phyloP scores from a whole-genome alignment of 2,329 filamentous ascomycete species.

The Aspergillus sojae region DNA sequence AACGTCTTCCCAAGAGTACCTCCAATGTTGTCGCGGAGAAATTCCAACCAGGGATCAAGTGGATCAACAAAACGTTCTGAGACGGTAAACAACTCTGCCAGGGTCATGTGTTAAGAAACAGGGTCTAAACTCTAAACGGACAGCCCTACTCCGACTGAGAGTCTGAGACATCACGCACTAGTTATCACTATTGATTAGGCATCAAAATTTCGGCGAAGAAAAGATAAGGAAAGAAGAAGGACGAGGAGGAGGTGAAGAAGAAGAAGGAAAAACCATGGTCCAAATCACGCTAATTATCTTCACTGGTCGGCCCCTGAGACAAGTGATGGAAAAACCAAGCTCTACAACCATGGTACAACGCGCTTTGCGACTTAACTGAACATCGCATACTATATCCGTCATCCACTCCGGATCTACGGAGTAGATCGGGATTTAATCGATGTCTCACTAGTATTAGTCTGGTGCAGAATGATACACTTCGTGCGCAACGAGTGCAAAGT shows the following conservation, averaged over 20 bases:
- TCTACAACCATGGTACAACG: background rate
- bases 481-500: constrained; percentile 55
- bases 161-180: no score
- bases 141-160: no score
- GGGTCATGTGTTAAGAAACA: background rate
- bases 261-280: background rate
- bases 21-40: background rate
- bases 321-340: background rate
- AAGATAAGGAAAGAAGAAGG: background rate
- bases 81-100: background rate
- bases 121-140: background rate
- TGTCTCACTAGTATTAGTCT: background rate
- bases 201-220: background rate
- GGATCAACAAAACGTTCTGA: background rate
- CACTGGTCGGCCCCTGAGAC: background rate
- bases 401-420: background rate
- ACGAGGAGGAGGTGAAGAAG: no score
- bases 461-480: constrained; percentile 47
- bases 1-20: background rate
- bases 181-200: background rate
- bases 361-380: background rate
- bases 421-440: background rate
- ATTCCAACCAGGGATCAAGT: background rate
- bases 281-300: background rate
- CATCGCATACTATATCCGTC: no score